Conservation (phyloP, 2,329 filamentous ascomycete genomes). For the Fusarium sp. region DNA sequence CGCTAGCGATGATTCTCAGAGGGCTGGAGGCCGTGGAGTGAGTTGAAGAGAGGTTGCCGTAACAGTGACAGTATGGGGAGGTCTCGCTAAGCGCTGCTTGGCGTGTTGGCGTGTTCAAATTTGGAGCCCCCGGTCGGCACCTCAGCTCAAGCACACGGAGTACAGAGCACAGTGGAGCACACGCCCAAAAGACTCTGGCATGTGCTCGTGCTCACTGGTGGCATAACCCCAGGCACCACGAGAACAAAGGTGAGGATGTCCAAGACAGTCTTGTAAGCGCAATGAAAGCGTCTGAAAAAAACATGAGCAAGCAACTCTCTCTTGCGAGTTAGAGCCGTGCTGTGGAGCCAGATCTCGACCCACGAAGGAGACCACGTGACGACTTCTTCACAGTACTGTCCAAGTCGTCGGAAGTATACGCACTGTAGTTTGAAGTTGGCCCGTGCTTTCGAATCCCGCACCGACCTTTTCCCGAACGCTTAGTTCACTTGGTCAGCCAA, state of each 20-base stretch:
- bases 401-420: neutral
- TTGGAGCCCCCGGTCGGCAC: conserved; percentile 43
- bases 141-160: conserved; percentile 40
- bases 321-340: conserved; percentile 36
- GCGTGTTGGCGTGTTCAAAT: conserved; percentile 49
- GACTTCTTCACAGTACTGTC: conserved; percentile 44
- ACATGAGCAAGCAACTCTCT: conserved; percentile 43
- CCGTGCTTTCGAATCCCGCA: conserved; percentile 25
- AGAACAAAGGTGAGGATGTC: conserved; percentile 22
- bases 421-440: conserved; percentile 24
- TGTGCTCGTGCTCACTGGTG: conserved; percentile 48
- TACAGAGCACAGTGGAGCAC: conserved; percentile 48
- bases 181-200: conserved; percentile 48
- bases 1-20: conserved; percentile 42
- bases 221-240: conserved; percentile 38
- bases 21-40: conserved; percentile 39
- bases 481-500: neutral
- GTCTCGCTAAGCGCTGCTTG: conserved; percentile 52
- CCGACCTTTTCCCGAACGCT: conserved; percentile 48
- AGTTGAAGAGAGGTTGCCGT: conserved; percentile 49
- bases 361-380: conserved; percentile 54
- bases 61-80: conserved; percentile 44
- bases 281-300: conserved; percentile 28
- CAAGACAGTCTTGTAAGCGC: conserved; percentile 20
- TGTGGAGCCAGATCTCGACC: conserved; percentile 46